phyloP scores from a whole-genome alignment of 441 rosid genomes.

The Biscutella laevigata region DNA sequence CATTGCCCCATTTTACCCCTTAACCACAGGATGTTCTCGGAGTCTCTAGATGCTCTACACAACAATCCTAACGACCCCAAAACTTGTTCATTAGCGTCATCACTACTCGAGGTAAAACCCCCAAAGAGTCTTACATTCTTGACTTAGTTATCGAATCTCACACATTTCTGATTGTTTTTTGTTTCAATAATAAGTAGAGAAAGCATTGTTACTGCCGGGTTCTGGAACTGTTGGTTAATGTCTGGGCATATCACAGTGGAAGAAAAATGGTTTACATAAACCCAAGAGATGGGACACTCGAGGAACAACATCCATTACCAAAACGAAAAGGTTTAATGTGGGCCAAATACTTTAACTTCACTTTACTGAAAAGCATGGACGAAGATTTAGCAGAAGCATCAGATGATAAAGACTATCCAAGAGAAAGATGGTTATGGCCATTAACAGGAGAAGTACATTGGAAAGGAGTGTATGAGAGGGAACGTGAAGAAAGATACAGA shows the following conservation, averaged over 20 bases:
- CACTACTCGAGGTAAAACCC: slow-evolving; percentile 49
- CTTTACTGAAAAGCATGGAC: slow-evolving; percentile 83
- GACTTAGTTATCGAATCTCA: not conserved
- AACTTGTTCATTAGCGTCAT: slow-evolving; percentile 60
- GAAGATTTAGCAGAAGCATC: slow-evolving; percentile 99
- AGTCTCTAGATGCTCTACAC: slow-evolving; percentile 76
- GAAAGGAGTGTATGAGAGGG: slow-evolving; percentile 95
- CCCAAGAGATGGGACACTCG: slow-evolving; percentile 53
- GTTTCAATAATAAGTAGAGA: slow-evolving; percentile 37
- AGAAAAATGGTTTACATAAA: slow-evolving; percentile 84
- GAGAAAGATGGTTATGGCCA: slow-evolving; percentile 89
- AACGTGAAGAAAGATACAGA: slow-evolving; percentile 86
- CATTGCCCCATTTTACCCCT: not conserved
- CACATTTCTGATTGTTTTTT: not conserved
- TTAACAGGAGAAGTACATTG: slow-evolving; percentile 93
- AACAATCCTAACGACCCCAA: slow-evolving; percentile 34
- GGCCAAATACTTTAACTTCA: slow-evolving; percentile 71
- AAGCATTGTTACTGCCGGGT: slow-evolving; percentile 86
- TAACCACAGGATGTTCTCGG: slow-evolving; percentile 75
- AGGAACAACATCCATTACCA: slow-evolving; percentile 69
- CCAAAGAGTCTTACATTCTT: not conserved
- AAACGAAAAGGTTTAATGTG: slow-evolving; percentile 59
- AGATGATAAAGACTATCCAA: slow-evolving; percentile 71
- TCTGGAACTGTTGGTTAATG: slow-evolving; percentile 72
- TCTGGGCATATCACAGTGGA: slow-evolving; percentile 95